Conservation (phyloP, 345 rosid genomes). For the Turnera subulata region DNA sequence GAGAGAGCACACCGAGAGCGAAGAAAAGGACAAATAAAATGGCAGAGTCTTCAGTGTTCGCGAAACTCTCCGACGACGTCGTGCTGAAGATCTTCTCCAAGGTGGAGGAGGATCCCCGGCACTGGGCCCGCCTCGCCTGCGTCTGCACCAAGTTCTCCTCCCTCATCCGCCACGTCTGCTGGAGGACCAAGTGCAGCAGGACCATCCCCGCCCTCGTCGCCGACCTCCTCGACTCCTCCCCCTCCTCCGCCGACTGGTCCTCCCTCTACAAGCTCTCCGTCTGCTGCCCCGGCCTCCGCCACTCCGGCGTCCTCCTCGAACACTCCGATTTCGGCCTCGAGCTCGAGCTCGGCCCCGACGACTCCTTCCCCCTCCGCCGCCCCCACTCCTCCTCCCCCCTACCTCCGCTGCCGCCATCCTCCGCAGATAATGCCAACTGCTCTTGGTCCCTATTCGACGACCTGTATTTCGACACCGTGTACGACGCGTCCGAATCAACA, state of each 20-base stretch:
- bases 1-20: too few species aligned
- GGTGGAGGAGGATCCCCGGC: slow-evolving; percentile 76
- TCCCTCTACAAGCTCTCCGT: slow-evolving; percentile 76
- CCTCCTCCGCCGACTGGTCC: slow-evolving; percentile 60
- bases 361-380: slow-evolving; percentile 28
- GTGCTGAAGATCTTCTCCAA: slow-evolving; percentile 76
- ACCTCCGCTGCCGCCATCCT: slow-evolving; percentile 6
- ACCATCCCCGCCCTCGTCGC: slow-evolving; percentile 62
- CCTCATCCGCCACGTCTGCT: slow-evolving; percentile 63
- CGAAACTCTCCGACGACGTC: slow-evolving; percentile 65
- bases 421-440: slow-evolving; percentile 21
- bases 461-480: slow-evolving; percentile 63
- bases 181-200: slow-evolving; percentile 49
- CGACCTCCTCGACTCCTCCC: slow-evolving; percentile 43
- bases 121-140: slow-evolving; percentile 83
- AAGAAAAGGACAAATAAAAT: slow-evolving; percentile 10
- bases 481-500: slow-evolving; percentile 38
- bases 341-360: slow-evolving; percentile 83
- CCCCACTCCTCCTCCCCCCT: slow-evolving; percentile 9
- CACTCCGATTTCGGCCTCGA: slow-evolving; percentile 93
- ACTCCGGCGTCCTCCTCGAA: slow-evolving; percentile 83
- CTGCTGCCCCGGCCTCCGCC: slow-evolving; percentile 88
- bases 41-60: slow-evolving; percentile 47
- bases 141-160: slow-evolving; percentile 85
- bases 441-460: slow-evolving; percentile 83